Base-by-base conservation (phyloP, 2,329 filamentous ascomycete genomes). In the Plectosphaerella sp. region DNA sequence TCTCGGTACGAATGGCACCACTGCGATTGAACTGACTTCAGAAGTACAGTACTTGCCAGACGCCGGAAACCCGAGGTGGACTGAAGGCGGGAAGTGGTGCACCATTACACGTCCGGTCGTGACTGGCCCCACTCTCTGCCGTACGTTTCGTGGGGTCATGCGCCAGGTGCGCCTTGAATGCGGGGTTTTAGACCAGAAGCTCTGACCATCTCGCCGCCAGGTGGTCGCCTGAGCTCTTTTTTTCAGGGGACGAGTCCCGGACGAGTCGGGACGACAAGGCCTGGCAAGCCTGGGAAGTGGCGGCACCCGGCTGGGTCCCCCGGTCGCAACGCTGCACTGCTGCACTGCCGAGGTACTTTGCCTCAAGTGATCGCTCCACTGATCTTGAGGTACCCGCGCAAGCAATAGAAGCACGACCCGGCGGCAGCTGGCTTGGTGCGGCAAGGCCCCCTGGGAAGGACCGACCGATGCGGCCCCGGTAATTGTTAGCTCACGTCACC, bases 141-240 rank as follows among this genome's bases (percentile, higher is more conserved):
- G 52, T 55, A 56, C 50, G 54, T 59, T 56, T 54, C 55, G 61
- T 60, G 61, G 62, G 59, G 62, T 62, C 60, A 60, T 63, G 58
- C 59, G 54, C 49, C 52, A 49, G 52, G 52, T 28, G 35, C 47
- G 53, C 48, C 53, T 56, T 51, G 54, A 61, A 58, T 64, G 62
- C 62, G 62, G 62, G 62, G 62, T 59, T 57, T 43, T 43, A 43
- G 41, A 20, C 41, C 41, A 54, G 52, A 39, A 51, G 48, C 45
- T 46, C 49, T 52, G 49, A 25, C 39, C 52, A 33, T 33, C 16
- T 43, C 52, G 49, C 52, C 42, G 41, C 47, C 35, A 52, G 46
- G 33, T 45, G 51, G 51, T 50, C 47, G 36, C 48, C 47, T 50
- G 45, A 20, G 18, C 39, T 42, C 15, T 4, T 20, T 42, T n/a